Evolutionary conservation across 2,329 filamentous ascomycete genomes (phyloP), one percentile per base, ranked within the genome.

Genomic region (Aureobasidium uvarum): DNA sequence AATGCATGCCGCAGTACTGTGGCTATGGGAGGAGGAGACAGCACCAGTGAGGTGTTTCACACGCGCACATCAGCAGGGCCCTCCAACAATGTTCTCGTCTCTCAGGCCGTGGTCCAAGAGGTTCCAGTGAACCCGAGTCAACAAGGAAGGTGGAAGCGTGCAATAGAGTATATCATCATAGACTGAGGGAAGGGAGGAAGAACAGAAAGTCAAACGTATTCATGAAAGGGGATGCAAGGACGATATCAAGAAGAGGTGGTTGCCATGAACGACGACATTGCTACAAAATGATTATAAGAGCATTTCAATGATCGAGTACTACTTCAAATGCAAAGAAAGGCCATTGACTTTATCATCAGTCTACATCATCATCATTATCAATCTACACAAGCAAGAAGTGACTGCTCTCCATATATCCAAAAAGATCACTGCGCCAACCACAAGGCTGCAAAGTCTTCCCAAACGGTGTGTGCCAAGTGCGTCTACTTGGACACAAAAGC

Each of bases 401-500:
- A 36, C 31, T 13, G n/a, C 7, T 13, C 28, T 52, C 18, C 28
- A 36, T 11, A n/a, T 36, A 16, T 36, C 31, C 31, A 52, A 36
- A 36, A 52, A 36, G 23, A 1, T 2, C 18, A 38, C 2, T 25
- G 28, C 13, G 2, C 4, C 28, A 10, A 13, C 33, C 25, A 39
- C 14, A 10, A 14, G 3, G 20, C 31, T 14, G 3, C 18, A 33
- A 31, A 16, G 6, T 46, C 28, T 16, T 62, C 23, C 16, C 43
- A 48, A 46, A 5, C 5, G n/a, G 6, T 28, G 13, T 38, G 20
- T 20, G 25, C 25, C 7, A 36, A 20, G 33, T 3, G 28, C 18
- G 14, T 16, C 8, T 59, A 39, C 58, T 68, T 75, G 66, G 79
- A 82, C 5, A 80, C 78, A 74, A 86, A 89, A 1, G 90, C 90